Base-by-base conservation (phyloP, 2,329 filamentous ascomycete genomes). In the Trichoderma sp. region DNA sequence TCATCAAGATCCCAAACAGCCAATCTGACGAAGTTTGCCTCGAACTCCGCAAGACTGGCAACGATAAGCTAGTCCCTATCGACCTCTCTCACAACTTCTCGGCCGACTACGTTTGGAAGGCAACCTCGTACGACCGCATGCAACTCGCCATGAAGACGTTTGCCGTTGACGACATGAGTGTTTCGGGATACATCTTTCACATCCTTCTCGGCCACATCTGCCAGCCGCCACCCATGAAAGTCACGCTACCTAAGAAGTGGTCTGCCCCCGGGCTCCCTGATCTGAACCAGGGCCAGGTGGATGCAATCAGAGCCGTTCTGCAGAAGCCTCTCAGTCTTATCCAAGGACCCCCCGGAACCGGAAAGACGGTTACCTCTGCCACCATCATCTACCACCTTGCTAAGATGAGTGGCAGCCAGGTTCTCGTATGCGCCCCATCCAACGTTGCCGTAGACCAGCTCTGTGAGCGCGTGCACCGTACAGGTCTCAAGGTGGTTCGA, bases 141-240 rank as follows among this genome's bases (percentile, higher is more conserved):
- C 95, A 99, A 79, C 89, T 94, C 72, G 96, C 95, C 65, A 98
- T 99, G 94, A 98, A 97, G 84, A 98, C 93, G 0, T 99, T 99
- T 77, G 95, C 95, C 6, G 89, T 98, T 53, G 94, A 99, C 73
- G 95, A 99, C 79, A 92, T 97, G 91, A 97, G 94, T 76, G 94
- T 99, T 52, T 98, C 95, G 25, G 95, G 95, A 42, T 99, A 97
- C 80, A 97, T 99, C 71, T 99, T 98, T 83, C 95, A 99, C 78
- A 95, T 95, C 72, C 86, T 99, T 25, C 88, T 99, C 35, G 95
- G 95, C 64, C 93, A 98, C 75, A 94, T 98, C 77, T 95, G 98
- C 68, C 93, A 93, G 32, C 89, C 94, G 45, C 94, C 93, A 61
- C 93, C 94, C 6, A 95, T 97, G 90, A 98, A 97, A 84, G 94